Percentiles rank a stretch among this genome's conserved stretches.
phyloP scores from a whole-genome alignment of 176 grass and related monocot genomes.

The Themeda triandra region DNA sequence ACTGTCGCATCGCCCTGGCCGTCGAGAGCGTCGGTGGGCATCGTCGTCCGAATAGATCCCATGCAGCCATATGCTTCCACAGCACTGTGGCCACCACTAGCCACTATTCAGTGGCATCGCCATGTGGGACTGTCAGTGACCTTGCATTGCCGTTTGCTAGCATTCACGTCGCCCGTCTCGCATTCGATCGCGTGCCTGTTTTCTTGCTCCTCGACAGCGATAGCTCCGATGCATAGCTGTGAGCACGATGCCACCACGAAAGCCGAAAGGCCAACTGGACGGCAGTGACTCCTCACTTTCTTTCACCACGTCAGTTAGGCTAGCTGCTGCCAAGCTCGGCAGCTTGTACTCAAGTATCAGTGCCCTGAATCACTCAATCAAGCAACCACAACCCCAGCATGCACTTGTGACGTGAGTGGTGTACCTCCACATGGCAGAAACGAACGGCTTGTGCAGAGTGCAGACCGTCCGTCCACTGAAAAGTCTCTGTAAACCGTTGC shows the following conservation, averaged over 20 bases:
- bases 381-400: not conserved
- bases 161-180: not conserved
- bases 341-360: not conserved
- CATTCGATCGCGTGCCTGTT: not conserved
- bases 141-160: not conserved
- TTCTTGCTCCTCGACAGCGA: not conserved
- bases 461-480: not conserved
- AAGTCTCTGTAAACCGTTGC: not conserved
- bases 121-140: conserved; percentile 3
- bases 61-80: not conserved
- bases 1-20: not conserved
- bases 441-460: not conserved
- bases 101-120: not conserved
- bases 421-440: conserved; percentile 3
- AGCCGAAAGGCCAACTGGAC: not conserved
- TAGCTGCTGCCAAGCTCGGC: not conserved
- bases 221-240: not conserved
- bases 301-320: not conserved
- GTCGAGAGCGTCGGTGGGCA: not conserved
- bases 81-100: not conserved
- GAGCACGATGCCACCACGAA: not conserved
- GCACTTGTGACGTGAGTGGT: not conserved
- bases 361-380: not conserved
- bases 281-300: not conserved
- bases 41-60: not conserved